Base-by-base conservation (phyloP, 495 filamentous ascomycete genomes). In the Podospora conica region DNA sequence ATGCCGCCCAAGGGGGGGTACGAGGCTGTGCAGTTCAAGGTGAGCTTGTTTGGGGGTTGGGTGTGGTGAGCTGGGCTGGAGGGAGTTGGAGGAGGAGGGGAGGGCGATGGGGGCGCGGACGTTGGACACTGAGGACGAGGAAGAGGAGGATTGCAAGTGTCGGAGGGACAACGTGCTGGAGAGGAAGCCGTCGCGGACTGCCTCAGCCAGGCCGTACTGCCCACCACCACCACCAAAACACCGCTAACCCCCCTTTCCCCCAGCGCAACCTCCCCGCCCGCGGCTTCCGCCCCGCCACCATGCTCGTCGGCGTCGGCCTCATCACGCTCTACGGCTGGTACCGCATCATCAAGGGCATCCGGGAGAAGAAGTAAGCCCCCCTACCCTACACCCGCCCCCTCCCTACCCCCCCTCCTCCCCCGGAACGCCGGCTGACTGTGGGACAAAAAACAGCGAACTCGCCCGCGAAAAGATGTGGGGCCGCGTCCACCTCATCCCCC, bases 381-480 rank as follows among this genome's bases (percentile, higher is more conserved):
- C 58, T 55, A 53, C n/a, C 54, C 25, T 60, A 12, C 55, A 29
- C 21, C 22, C 9, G 28, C 15, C 25, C 23, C 9, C 15, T 20
- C 12, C 57, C 15, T 8, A 53, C 20, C n/a, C 23, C 28, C 40
- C 53, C 1, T 8, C 2, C 15, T n/a, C 3, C 23, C 9, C 24
- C 5, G 12, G 20, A 11, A 40, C 55, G 10, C 11, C 20, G 25
- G 55, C 63, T 58, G 10, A 64, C 62, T 0, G 12, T 1, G 0
- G 22, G n/a, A n/a, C n/a, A 23, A 18, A 23, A 53, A 20, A 18
- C 53, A 53, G 94, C 74, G 95, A 98, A 76, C 90, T 96, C 66
- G 90, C 88, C 61, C 91, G 95, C 56, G 95, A 98, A 74, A 98
- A 98, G 83, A 93, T 97, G 85, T 98, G 95, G 95, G 83, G 88